A percentile compares a stretch with the other conserved stretches of the same genome.
These are phyloP conservation scores for Psophocarpus tetragonolobus DNA, from an alignment of 306 rosid species.

Conservation along the genomic window DNA sequence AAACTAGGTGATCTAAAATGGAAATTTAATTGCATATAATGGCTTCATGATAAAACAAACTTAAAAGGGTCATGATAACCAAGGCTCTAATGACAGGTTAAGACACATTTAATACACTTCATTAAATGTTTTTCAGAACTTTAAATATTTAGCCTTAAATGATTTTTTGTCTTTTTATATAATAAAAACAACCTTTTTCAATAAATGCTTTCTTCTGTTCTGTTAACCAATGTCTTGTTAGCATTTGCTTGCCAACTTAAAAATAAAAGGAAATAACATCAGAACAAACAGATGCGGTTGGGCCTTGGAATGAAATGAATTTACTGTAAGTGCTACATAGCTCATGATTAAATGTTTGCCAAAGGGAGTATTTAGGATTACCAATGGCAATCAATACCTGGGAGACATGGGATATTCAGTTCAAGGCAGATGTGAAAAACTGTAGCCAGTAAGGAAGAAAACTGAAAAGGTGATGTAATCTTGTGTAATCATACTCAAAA, in stretches of 20 bases:
- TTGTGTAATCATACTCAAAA: constrained; percentile 9
- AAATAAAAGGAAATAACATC: background rate
- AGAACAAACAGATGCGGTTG: background rate
- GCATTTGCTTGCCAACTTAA: constrained; percentile 1
- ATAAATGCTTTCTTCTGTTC: background rate
- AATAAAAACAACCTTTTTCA: background rate
- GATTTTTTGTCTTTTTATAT: background rate
- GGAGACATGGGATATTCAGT: background rate
- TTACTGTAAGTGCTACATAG: background rate
- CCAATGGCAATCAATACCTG: constrained; percentile 1
- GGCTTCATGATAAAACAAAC: background rate
- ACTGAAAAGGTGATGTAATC: background rate
- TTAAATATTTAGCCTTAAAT: background rate
- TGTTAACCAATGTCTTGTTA: background rate
- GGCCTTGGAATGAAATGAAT: background rate
- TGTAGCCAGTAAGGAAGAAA: background rate
- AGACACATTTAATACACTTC: background rate
- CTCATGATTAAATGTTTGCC: background rate
- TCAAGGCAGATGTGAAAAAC: background rate
- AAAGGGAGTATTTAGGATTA: background rate
- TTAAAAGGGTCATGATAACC: background rate
- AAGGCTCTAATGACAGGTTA: background rate
- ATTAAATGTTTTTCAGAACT: background rate
- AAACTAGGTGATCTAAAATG: background rate
- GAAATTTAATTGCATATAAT: background rate